Percentiles rank a stretch among this genome's conserved stretches.
phyloP scores from a whole-genome alignment of 2,329 filamentous ascomycete genomes.

The Curvularia sp. region DNA sequence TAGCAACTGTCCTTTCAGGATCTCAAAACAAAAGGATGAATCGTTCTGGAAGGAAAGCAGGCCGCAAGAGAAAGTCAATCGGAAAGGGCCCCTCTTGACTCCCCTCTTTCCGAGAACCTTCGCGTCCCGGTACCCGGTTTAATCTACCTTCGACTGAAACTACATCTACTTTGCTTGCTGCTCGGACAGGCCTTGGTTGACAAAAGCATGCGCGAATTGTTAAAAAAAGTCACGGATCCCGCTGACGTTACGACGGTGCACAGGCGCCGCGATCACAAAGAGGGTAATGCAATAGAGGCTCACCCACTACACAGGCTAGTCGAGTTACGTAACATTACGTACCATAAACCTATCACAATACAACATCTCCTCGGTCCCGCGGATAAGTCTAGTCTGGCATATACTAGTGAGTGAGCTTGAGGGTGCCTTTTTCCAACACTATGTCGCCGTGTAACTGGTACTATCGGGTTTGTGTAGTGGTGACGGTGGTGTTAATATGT shows the following conservation, averaged over 20 bases:
- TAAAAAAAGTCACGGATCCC: not conserved
- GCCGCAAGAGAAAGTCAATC: not conserved
- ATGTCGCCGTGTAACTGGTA: not conserved
- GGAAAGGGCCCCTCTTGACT: not conserved
- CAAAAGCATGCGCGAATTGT: not conserved
- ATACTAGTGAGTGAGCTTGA: not conserved
- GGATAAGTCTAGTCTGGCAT: not conserved
- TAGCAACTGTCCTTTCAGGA: not conserved
- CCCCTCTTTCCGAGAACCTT: not conserved
- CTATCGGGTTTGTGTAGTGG: not conserved
- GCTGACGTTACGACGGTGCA: conserved; percentile 1
- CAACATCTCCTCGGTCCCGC: conserved; percentile 19
- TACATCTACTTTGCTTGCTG: not conserved
- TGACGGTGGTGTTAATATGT: not conserved
- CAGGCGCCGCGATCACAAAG: conserved; percentile 5
- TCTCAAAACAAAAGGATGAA: not conserved
- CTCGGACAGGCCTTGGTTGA: not conserved
- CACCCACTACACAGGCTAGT: conserved; percentile 3
- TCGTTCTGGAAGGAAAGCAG: not conserved
- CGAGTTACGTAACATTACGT: conserved; percentile 21
- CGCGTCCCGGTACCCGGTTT: not conserved
- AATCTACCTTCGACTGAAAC: not conserved
- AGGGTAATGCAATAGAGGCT: not conserved
- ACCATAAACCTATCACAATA: conserved; percentile 9
- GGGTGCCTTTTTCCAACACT: not conserved